Conservation (phyloP, 371 early-diverging fungal genomes). For the Mucor lusitanicus region DNA sequence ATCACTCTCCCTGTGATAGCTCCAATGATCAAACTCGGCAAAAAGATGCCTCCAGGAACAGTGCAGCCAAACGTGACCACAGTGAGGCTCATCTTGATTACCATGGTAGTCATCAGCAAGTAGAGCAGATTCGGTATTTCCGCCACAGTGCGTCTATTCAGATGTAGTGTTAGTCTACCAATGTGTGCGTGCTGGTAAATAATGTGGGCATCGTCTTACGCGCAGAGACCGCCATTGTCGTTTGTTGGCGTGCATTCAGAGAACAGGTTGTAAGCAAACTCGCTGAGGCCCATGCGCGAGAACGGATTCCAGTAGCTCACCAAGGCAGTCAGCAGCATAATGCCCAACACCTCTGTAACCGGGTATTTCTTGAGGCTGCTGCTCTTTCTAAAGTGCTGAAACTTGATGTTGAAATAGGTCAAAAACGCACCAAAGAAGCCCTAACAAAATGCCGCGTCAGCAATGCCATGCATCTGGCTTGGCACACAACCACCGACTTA, state of each 20-base stretch:
- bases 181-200: not conserved
- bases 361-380: slow-evolving; percentile 53
- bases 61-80: slow-evolving; percentile 81
- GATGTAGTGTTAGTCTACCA: not conserved
- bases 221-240: slow-evolving; percentile 68
- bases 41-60: slow-evolving; percentile 92
- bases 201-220: slow-evolving; percentile 34
- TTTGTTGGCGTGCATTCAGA: slow-evolving; percentile 72
- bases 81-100: slow-evolving; percentile 69
- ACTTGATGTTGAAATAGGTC: slow-evolving; percentile 70
- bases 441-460: slow-evolving; percentile 30
- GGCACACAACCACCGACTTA: slow-evolving; percentile 28
- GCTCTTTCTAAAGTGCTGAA: slow-evolving; percentile 62
- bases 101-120: slow-evolving; percentile 62
- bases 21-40: slow-evolving; percentile 91
- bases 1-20: slow-evolving; percentile 89
- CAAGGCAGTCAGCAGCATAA: slow-evolving; percentile 76
- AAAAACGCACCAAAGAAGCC: slow-evolving; percentile 87
- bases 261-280: slow-evolving; percentile 78
- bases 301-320: slow-evolving; percentile 79
- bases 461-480: not conserved
- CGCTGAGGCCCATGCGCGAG: slow-evolving; percentile 72
- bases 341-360: slow-evolving; percentile 70
- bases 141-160: slow-evolving; percentile 25
- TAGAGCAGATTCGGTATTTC: slow-evolving; percentile 46